These are phyloP conservation scores for Teratosphaeria destructans DNA, from an alignment of 2,329 filamentous ascomycete genomes.

Conservation along the genomic window DNA sequence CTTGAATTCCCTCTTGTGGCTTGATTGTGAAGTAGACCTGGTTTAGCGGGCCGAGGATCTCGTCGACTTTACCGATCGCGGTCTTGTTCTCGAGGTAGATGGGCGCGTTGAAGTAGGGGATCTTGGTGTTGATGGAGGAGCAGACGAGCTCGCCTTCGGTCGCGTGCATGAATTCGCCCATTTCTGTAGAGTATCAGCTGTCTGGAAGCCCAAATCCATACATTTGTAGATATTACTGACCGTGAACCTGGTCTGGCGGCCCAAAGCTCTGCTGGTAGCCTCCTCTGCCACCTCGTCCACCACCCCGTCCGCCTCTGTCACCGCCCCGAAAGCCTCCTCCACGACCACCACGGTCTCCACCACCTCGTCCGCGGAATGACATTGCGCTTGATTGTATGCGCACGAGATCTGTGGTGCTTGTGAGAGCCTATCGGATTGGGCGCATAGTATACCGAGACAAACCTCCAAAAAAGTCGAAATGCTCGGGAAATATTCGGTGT, in stretches of 20 bases:
- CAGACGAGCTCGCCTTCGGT: slow-evolving; percentile 98
- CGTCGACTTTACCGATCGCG: slow-evolving; percentile 83
- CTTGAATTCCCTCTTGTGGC: slow-evolving; percentile 90
- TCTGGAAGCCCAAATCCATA: not conserved
- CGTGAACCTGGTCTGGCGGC: slow-evolving; percentile 31
- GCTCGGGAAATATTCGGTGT: not conserved
- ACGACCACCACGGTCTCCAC: slow-evolving; percentile 13
- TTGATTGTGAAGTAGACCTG: slow-evolving; percentile 98
- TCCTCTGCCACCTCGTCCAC: slow-evolving; percentile 19
- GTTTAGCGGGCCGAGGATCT: slow-evolving; percentile 94
- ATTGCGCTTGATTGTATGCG: not conserved
- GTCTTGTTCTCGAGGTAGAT: slow-evolving; percentile 99
- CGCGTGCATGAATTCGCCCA: slow-evolving; percentile 88
- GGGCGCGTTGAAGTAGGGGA: slow-evolving; percentile 97
- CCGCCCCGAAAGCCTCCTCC: slow-evolving; percentile 5
- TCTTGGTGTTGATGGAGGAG: slow-evolving; percentile 87
- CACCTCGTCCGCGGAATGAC: slow-evolving; percentile 15
- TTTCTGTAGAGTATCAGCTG: slow-evolving; percentile 42
- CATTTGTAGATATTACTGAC: slow-evolving; percentile 23
- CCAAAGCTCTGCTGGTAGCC: slow-evolving; percentile 31
- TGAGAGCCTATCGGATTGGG: not conserved
- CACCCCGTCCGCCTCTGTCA: slow-evolving; percentile 13
- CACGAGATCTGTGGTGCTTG: not conserved
- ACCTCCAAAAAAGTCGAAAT: not conserved
- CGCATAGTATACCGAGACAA: not conserved